Conservation (phyloP, 2,329 filamentous ascomycete species). For the Fusarium sp. region DNA sequence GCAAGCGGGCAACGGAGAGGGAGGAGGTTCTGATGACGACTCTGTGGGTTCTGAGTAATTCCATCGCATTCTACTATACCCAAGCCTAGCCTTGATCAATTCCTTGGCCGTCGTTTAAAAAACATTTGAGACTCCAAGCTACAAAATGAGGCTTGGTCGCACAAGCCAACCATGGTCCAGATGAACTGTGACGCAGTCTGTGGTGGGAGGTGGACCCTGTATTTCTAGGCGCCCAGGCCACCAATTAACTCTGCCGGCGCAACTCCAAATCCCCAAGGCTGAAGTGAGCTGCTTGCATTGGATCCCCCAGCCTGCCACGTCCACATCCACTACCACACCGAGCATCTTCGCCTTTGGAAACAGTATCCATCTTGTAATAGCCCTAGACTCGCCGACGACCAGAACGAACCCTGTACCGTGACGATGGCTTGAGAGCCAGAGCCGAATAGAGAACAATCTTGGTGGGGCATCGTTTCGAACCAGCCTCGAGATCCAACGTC, state of each 20-base stretch:
- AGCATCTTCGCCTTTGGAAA: conserved; percentile 10
- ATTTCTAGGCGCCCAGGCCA: conserved; percentile 21
- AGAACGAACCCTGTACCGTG: conserved; percentile 8
- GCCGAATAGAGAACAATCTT: conserved; percentile 28
- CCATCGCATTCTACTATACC: background rate
- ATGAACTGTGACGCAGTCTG: conserved; percentile 11
- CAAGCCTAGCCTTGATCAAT: background rate
- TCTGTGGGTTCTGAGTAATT: conserved; percentile 27
- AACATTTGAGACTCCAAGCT: background rate
- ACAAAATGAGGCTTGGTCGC: background rate
- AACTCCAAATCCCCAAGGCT: conserved; percentile 33
- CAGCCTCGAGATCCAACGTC: conserved; percentile 29
- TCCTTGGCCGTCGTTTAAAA: background rate
- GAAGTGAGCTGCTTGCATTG: conserved; percentile 5
- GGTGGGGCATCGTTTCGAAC: conserved; percentile 40
- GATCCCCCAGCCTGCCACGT: conserved; percentile 25
- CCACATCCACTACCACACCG: conserved; percentile 16
- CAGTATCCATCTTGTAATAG: background rate
- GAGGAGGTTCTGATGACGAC: conserved; percentile 19
- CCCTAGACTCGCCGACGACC: conserved; percentile 2
- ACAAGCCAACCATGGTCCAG: conserved; percentile 7
- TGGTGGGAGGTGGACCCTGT: conserved; percentile 14
- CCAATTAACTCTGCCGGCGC: conserved; percentile 39
- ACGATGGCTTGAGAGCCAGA: conserved; percentile 32
- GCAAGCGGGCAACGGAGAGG: conserved; percentile 42